Conservation (phyloP, 108 stramenopile species). For the Epithemia pelagica region DNA sequence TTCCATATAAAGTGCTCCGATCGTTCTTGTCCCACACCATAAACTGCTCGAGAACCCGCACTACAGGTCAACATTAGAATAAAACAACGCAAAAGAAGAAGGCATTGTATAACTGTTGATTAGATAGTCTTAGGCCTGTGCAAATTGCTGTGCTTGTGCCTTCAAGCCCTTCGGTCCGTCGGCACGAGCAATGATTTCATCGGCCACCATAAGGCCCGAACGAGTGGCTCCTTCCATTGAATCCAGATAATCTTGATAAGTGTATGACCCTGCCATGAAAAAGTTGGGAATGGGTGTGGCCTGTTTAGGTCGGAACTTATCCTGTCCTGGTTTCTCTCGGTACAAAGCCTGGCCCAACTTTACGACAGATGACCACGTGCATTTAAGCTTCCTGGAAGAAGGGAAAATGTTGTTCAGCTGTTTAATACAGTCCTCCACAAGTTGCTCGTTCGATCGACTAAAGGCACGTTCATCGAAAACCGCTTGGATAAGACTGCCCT, state of each 20-base stretch:
- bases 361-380: constrained; percentile 93
- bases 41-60: too few relatives aligned
- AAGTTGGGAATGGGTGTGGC: constrained; percentile 94
- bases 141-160: constrained; percentile 16
- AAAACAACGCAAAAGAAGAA: too few relatives aligned
- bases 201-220: constrained; percentile 90
- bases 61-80: too few relatives aligned
- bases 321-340: constrained; percentile 92
- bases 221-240: constrained; percentile 97
- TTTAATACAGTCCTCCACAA: constrained; percentile 80
- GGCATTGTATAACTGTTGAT: too few relatives aligned
- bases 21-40: too few relatives aligned
- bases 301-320: constrained; percentile 89
- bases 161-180: constrained; percentile 71
- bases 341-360: constrained; percentile 91
- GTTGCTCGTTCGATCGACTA: constrained; percentile 64
- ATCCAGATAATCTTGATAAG: constrained; percentile 95
- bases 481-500: constrained; percentile 84
- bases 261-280: constrained; percentile 95
- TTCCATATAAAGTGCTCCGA: too few relatives aligned
- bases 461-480: constrained; percentile 89
- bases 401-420: constrained; percentile 86
- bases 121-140: not conserved
- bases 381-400: constrained; percentile 83
- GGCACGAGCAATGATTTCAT: constrained; percentile 87